Evolutionary conservation across 1,284 basidiomycete species (phyloP).

Genomic region (Lentinula novae-zelandiae): DNA sequence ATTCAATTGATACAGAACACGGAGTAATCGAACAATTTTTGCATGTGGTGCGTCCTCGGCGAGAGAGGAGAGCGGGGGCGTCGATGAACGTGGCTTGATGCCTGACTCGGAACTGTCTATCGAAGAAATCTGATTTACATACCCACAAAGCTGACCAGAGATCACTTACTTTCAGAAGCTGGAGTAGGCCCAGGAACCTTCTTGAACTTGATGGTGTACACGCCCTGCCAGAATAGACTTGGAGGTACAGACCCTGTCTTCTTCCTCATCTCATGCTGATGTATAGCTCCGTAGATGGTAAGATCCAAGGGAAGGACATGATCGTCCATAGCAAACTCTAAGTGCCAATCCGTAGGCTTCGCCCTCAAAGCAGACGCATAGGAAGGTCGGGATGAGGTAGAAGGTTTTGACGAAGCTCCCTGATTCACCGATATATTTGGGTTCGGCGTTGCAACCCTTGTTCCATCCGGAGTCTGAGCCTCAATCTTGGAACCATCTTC

Average conservation of each 20-base stretch:
- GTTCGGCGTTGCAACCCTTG: slow-evolving; percentile 86
- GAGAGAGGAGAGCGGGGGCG: slow-evolving; percentile 70
- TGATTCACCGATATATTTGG: slow-evolving; percentile 35
- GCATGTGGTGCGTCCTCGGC: slow-evolving; percentile 82
- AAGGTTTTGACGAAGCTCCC: slow-evolving; percentile 30
- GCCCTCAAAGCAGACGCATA: slow-evolving; percentile 94
- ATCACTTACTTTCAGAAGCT: slow-evolving; percentile 51
- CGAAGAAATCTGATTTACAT: slow-evolving; percentile 3
- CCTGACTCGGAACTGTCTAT: slow-evolving; percentile 36
- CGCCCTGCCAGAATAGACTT: slow-evolving; percentile 82
- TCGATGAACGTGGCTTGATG: slow-evolving; percentile 56
- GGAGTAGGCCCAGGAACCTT: slow-evolving; percentile 85
- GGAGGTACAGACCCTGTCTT: slow-evolving; percentile 57
- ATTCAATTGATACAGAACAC: slow-evolving; percentile 82
- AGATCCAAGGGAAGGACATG: slow-evolving; percentile 79
- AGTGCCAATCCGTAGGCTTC: slow-evolving; percentile 92
- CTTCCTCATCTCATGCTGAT: slow-evolving; percentile 80
- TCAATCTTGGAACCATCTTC: slow-evolving; percentile 90
- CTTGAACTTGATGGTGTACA: slow-evolving; percentile 91
- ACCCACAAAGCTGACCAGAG: neutral
- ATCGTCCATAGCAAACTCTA: slow-evolving; percentile 92
- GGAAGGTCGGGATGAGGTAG: slow-evolving; percentile 57
- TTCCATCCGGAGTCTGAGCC: slow-evolving; percentile 95
- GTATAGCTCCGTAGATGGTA: slow-evolving; percentile 95
- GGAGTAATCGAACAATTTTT: slow-evolving; percentile 87